Evolutionary conservation across 2,329 filamentous ascomycete species (phyloP), one percentile per base, ranked within the genome.

Genomic region (Neofusicoccum laricinum): DNA sequence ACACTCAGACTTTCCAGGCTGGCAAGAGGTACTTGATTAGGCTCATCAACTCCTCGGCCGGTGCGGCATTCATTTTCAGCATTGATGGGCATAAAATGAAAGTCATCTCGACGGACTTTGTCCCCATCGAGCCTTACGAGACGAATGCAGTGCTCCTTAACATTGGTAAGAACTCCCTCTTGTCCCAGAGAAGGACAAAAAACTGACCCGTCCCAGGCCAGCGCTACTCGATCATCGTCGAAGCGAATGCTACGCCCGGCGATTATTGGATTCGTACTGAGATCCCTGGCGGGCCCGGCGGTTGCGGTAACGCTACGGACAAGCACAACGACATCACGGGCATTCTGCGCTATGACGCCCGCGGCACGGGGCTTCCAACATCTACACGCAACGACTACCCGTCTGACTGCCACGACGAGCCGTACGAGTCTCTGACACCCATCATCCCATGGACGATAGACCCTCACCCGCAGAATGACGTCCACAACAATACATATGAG

Each of bases 181-280:
- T 34, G 12, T 48, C 25, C 19, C 30, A 11, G 15, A 45, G 4
- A 11, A 2, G 14, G 14, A 7, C 36, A 36, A 4, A 36, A 7
- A 7, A 11, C 59, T 30, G 14, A 41, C 32, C 36, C 17, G 2
- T 8, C n/a, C 5, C n/a, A 64, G 61, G 61, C 32, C 80, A 82
- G 66, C 77, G 80, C 3, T 81, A 81, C 73, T 79, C 82, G 51
- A 79, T 82, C 4, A 71, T 82, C 61, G 76, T 82, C 69, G 76
- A 71, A 25, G 78, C 79, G 48, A 80, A 81, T 64, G 61, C 61
- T 19, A 34, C 19, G 5, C 61, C 61, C 30, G 69, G 69, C 49
- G 67, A 71, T 34, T 73, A 71, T 65, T 74, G 71, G 70, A 70
- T 73, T 25, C 68, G 71, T 10, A 70, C 69, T 2, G 64, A 67